Evolutionary conservation across 2,329 filamentous ascomycete species (phyloP).

Genomic region (Chaetomium sp.): DNA sequence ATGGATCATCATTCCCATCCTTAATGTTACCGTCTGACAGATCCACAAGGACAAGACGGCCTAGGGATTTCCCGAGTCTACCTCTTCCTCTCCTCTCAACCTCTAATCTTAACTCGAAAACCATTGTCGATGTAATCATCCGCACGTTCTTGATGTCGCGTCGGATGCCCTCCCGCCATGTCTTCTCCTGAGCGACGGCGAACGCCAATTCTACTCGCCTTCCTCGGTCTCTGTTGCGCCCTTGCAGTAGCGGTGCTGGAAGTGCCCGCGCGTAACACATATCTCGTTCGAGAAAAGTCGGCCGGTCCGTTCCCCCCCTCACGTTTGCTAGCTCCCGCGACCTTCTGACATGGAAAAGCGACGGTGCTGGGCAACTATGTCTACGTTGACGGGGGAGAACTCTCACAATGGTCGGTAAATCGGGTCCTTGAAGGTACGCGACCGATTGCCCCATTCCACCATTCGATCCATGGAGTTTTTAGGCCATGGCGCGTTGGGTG

Average conservation of each 20-base stretch:
- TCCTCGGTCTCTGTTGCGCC: neutral
- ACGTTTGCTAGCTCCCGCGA: neutral
- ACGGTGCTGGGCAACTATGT: constrained; percentile 28
- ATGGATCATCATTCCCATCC: neutral
- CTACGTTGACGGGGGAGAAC: constrained; percentile 32
- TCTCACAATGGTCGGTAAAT: constrained; percentile 20
- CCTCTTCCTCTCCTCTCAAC: neutral
- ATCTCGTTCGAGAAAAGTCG: constrained; percentile 2
- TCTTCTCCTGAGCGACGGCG: neutral
- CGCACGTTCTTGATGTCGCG: neutral
- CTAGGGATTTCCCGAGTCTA: neutral
- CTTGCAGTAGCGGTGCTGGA: neutral
- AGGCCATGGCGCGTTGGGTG: neutral
- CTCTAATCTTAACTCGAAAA: neutral
- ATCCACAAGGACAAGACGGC: neutral
- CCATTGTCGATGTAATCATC: neutral
- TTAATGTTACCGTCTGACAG: neutral
- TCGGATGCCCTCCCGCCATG: neutral
- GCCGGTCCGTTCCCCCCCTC: neutral
- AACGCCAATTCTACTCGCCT: neutral
- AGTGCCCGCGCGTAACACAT: constrained; percentile 6
- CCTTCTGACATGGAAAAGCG: neutral
- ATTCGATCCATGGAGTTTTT: neutral
- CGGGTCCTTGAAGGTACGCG: neutral
- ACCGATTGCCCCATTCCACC: neutral